Percentiles rank a stretch among this genome's conserved stretches.
Conservation (phyloP, 2,329 filamentous ascomycete genomes). For the Akanthomyces muscarius region DNA sequence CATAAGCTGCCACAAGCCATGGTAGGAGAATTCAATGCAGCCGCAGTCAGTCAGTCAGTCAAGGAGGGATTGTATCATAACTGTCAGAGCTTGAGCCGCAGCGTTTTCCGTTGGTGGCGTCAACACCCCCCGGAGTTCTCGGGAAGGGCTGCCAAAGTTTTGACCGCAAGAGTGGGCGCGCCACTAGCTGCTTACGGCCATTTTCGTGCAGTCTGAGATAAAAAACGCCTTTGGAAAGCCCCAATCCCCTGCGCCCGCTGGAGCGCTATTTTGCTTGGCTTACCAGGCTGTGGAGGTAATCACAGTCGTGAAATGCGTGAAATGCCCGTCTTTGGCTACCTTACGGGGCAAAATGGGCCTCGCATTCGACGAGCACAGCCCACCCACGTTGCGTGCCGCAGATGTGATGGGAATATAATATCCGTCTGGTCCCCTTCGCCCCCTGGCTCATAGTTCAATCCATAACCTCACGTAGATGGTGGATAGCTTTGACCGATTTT, state of each 20-base stretch:
- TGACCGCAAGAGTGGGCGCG: neutral
- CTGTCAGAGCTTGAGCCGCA: neutral
- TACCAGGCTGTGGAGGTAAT: conserved; percentile 5
- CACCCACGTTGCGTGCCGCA: neutral
- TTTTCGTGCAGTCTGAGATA: conserved; percentile 2
- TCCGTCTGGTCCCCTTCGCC: conserved; percentile 3
- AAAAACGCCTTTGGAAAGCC: neutral
- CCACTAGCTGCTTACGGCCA: conserved; percentile 8
- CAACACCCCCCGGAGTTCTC: neutral
- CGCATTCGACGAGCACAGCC: conserved; percentile 9
- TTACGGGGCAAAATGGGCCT: neutral
- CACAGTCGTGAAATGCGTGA: conserved; percentile 6
- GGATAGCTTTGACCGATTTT: neutral
- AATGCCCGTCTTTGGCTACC: conserved; percentile 7
- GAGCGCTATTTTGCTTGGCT: conserved; percentile 8
- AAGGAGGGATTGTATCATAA: neutral
- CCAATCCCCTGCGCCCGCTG: neutral
- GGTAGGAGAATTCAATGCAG: neutral
- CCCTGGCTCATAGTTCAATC: neutral
- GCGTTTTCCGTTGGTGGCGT: neutral
- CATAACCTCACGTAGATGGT: neutral
- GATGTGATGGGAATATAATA: conserved; percentile 4
- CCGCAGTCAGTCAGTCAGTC: neutral
- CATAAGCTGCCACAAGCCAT: neutral
- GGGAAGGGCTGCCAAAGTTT: neutral